These are phyloP conservation scores for Pyricularia pennisetigena DNA, from an alignment of 2,329 filamentous ascomycete genomes.

Conservation along the genomic window DNA sequence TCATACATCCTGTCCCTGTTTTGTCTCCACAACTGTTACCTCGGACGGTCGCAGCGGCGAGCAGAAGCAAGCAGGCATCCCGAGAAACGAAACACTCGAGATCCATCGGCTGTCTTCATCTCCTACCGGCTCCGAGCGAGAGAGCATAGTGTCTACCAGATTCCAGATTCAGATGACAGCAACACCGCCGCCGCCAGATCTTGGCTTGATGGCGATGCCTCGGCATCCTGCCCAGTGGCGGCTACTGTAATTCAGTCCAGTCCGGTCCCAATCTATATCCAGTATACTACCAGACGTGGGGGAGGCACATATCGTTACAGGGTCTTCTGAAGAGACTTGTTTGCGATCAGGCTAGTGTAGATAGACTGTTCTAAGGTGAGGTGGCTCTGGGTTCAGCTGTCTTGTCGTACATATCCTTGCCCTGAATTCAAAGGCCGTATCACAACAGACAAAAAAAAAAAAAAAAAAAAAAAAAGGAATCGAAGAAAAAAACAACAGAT, in stretches of 20 bases:
- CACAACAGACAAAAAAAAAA: too few species aligned
- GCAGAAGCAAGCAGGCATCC: neutral
- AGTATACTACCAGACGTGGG: neutral
- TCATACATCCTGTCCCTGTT: neutral
- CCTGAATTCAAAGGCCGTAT: too few species aligned
- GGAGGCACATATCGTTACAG: neutral
- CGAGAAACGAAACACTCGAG: slow-evolving; percentile 4
- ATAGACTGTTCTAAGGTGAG: too few species aligned
- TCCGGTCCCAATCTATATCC: neutral
- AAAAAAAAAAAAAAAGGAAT: too few species aligned
- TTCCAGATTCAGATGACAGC: too few species aligned
- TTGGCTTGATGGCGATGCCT: neutral
- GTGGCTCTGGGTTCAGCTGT: too few species aligned
- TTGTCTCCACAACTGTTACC: neutral
- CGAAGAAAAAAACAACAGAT: neutral
- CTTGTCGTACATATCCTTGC: too few species aligned
- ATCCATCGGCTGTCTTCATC: neutral
- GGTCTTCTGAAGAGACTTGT: too few species aligned
- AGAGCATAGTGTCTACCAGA: neutral
- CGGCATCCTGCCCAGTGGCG: too few species aligned
- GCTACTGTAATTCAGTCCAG: neutral
- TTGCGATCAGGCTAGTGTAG: too few species aligned
- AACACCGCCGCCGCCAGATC: neutral
- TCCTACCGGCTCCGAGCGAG: neutral
- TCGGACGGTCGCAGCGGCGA: neutral